Base-by-base conservation (phyloP, 1,139 yeast species). In the Nematodospora anomalae region DNA sequence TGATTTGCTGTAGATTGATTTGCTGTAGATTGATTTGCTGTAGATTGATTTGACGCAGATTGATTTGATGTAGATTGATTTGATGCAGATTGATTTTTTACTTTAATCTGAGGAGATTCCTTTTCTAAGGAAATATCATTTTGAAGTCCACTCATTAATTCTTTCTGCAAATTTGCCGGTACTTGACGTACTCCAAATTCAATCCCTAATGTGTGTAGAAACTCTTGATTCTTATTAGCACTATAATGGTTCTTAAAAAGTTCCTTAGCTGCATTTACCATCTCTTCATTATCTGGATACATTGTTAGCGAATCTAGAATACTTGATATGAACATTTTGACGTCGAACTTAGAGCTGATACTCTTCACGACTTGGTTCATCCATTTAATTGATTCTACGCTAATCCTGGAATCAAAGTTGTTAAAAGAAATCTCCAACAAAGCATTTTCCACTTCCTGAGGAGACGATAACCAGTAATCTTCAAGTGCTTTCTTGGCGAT, bases 381-480 rank as follows among this genome's bases (percentile, higher is more conserved):
- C 70, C 71, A 67, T 26, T 44, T 46, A 22, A 66, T 54, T 4
- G 64, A 45, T 41, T 76, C 82, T 5, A 65, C 55, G 25, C 77
- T 64, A 7, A 80, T 65, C n/a, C 45, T 64, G 2, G 61, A 49
- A 38, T 65, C 64, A 6, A 67, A 49, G 50, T 70, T 71, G 11
- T 58, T 52, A 28, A 84, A 64, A 0, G 85, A 90, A n/a, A 63
- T 52, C 3, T 73, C 75, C 13, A 67, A 60, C 18, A 85, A 47
- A 5, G 60, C 51, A 10, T 47, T 50, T 33, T 83, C 89, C 6
- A 82, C 80, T 20, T 73, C 73, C 1, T 58, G 54, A 0, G 85
- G 80, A 5, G 80, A 67, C 2, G 79, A 72, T n/a, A 79, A 64
- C 87, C 89, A 83, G 50, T 76, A 79, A 2, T 80, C 84, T 38